Evolutionary conservation across 108 stramenopile species (phyloP).

Genomic region (Phaeodactylum tricornutum): DNA sequence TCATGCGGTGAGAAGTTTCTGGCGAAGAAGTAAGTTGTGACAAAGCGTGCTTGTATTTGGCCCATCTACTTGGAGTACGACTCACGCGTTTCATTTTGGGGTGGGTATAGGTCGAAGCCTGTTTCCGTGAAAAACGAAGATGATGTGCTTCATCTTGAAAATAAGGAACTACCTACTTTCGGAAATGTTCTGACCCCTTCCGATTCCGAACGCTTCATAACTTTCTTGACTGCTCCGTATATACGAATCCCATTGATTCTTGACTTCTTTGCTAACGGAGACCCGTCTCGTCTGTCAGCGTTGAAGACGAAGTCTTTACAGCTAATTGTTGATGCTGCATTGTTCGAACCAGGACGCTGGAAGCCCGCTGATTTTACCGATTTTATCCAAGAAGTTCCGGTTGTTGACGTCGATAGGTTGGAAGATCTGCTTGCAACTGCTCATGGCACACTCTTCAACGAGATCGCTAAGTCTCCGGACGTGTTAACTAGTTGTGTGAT

Average conservation of each 20-base stretch:
- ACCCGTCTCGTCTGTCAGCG: slow-evolving; percentile 79
- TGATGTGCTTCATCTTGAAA: slow-evolving; percentile 87
- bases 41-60: too few species aligned
- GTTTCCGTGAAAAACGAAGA: slow-evolving; percentile 84
- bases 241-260: slow-evolving; percentile 93
- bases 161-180: slow-evolving; percentile 88
- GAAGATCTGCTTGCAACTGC: slow-evolving; percentile 80
- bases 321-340: slow-evolving; percentile 87
- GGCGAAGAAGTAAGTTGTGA: slow-evolving; percentile 64
- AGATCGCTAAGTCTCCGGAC: slow-evolving; percentile 88
- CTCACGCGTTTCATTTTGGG: too few species aligned
- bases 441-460: slow-evolving; percentile 89
- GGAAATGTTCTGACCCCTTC: slow-evolving; percentile 79
- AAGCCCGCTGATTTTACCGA: slow-evolving; percentile 71
- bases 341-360: slow-evolving; percentile 94
- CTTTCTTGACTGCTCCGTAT: slow-evolving; percentile 93
- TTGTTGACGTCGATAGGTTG: slow-evolving; percentile 62
- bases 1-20: slow-evolving; percentile 83
- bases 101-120: slow-evolving; percentile 43
- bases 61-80: background rate
- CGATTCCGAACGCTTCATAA: slow-evolving; percentile 88
- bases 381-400: slow-evolving; percentile 66
- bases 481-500: slow-evolving; percentile 75
- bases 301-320: slow-evolving; percentile 84
- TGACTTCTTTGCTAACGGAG: slow-evolving; percentile 93